Conservation (phyloP, 1,139 yeast species). For the Candida tetrigidarum region DNA sequence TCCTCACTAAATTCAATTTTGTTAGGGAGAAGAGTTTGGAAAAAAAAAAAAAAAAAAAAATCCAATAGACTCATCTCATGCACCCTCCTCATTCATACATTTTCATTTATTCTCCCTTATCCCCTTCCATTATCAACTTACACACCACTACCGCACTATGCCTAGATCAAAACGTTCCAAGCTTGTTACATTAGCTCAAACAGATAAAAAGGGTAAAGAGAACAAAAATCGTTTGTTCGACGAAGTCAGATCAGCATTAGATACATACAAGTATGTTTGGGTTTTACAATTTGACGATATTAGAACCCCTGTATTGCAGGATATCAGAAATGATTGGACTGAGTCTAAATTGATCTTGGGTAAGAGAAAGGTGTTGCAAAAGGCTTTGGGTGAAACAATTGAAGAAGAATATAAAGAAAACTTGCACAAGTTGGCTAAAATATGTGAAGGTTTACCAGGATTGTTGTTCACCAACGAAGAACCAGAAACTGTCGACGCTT, state of each 20-base stretch:
- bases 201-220: constrained; percentile 94
- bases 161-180: constrained; percentile 96
- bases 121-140: not conserved
- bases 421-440: constrained; percentile 66
- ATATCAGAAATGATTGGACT: constrained; percentile 87
- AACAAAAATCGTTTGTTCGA: constrained; percentile 91
- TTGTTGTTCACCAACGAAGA: constrained; percentile 85
- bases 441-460: constrained; percentile 76
- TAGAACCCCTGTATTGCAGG: constrained; percentile 94
- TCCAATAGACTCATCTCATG: not conserved
- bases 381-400: constrained; percentile 85
- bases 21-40: not conserved
- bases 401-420: constrained; percentile 92
- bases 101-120: not conserved
- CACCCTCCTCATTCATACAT: not conserved
- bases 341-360: constrained; percentile 91
- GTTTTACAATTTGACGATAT: constrained; percentile 88
- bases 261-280: constrained; percentile 79
- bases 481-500: constrained; percentile 81
- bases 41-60: not conserved
- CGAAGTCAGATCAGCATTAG: constrained; percentile 83
- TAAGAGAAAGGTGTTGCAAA: constrained; percentile 89
- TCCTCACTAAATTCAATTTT: too few relatives aligned
- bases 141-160: constrained; percentile 54
- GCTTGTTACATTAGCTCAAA: constrained; percentile 93